Evolutionary conservation across 2,329 filamentous ascomycete species (phyloP), one percentile per base, ranked within the genome.

Genomic region (Aureobasidium melanogenum): DNA sequence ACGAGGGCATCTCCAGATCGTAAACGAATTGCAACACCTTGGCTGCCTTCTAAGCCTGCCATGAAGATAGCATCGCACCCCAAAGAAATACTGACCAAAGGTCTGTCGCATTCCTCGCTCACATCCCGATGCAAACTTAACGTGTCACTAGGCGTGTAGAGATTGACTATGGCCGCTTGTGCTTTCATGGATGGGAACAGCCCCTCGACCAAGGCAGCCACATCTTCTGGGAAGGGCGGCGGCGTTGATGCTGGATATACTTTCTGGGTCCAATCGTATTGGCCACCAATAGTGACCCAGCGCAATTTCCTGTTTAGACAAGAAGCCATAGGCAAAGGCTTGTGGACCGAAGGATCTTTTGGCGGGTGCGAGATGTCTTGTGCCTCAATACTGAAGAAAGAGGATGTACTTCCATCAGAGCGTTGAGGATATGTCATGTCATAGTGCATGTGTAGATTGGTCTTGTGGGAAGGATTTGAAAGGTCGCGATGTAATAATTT

Each of bases 261-360:
- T 66, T 96, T 92, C 61, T 84, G 83, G 0, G 91, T 95, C 94
- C 93, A 97, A 76, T 97, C 89, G 73, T 97, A 97, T 73, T 97
- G 94, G 0, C 91, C 93, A 54, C 94, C 94, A 2, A 99, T 82
- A 0, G 93, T 97, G 44, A 95, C 84, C 94, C 94, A 99, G 67
- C 93, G 90, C 26, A 97, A 82, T 64, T 89, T 92, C 64, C 87
- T 88, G 62, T 86, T 83, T 46, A 97, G 79, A 32, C 93, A 84
- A 69, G 87, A 86, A 52, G 82, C 78, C 58, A 88, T 78, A 2
- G 83, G 81, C 10, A 97, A 77, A 2, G 89, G 81, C 63, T 87
- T 89, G 74, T 97, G 92, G n/a, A 91, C 75, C 0, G 73, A 65
- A 0, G 88, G 79, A 68, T 96, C 85, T 60, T 88, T 88, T 7